A percentile compares a stretch with the other conserved stretches of the same genome.
Conservation (phyloP, 1,284 basidiomycete species). For the Ustanciosporium gigantosporum region DNA sequence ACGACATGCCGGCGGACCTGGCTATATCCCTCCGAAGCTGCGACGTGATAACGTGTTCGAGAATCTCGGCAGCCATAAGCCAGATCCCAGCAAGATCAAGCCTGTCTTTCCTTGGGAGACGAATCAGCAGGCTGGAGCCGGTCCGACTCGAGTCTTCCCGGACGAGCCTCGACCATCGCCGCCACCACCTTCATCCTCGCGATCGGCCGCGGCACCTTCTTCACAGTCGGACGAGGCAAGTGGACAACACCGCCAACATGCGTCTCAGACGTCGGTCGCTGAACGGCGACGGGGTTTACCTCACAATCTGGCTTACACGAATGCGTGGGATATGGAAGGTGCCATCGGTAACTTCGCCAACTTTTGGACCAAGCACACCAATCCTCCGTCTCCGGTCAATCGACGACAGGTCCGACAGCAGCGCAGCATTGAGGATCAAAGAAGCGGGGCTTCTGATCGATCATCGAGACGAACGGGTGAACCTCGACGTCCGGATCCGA, state of each 20-base stretch:
- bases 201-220: not conserved
- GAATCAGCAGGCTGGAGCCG: constrained; percentile 52
- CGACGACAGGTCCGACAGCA: not conserved
- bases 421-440: no score
- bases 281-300: constrained; percentile 21
- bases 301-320: constrained; percentile 32
- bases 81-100: constrained; percentile 75
- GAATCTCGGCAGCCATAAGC: constrained; percentile 64
- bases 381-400: constrained; percentile 8
- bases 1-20: constrained; percentile 18
- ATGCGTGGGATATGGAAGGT: constrained; percentile 47
- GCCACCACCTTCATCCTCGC: constrained; percentile 4
- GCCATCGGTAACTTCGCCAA: constrained; percentile 37
- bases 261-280: not conserved
- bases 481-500: not conserved
- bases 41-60: constrained; percentile 67
- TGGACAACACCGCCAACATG: not conserved
- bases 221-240: not conserved
- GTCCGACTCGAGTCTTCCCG: constrained; percentile 41
- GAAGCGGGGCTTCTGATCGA: no score
- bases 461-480: not conserved
- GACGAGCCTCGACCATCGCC: constrained; percentile 37
- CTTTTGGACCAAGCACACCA: constrained; percentile 10
- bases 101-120: constrained; percentile 93
- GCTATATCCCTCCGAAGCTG: constrained; percentile 66